Evolutionary conservation across 148 eudicot genomes (phyloP), one percentile per base, ranked within the genome.

Genomic region (Rhododendron simsii): DNA sequence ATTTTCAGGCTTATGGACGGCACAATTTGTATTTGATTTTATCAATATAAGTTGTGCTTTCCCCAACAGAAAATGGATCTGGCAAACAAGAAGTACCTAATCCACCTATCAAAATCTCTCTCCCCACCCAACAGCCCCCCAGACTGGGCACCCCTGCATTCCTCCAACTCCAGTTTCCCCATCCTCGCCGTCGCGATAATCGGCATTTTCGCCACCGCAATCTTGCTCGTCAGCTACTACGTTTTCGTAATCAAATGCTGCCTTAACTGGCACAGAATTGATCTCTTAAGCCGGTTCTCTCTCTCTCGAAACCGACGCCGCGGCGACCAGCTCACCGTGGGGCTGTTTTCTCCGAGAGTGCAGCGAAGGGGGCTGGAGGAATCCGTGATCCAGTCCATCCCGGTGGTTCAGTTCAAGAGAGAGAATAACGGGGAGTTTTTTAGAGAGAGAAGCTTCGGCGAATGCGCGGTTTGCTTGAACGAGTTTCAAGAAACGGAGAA

Each of bases 161-260:
- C 91, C 13, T 79, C 92, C 14, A 90, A 87, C 78, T 80, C 87
- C 9, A 89, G 93, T 79, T 93, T 95, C 83, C 98, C 99, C 0
- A 94, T 96, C 26, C 91, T 96, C 1, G 96, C 94, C 12, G 87
- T 96, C 7, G 99, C 99, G 55, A 88, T 94, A 3, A 91, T 96
- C 7, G 96, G 96, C 71, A 95, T 96, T 16, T 78, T 95, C 26
- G 92, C 94, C 65, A 95, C 95, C 2, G 98, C 91, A 44, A 87
- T 96, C 86, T 84, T 95, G 65, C 91, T 96, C 1, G 82, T 96
- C 15, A 86, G 90, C 83, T 95, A 95, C 93, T 96, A 95, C 90
- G 85, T 95, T 16, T 95, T 95, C 48, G 98, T 96, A 80, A 96
- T 95, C 90, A 95, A 94, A 81, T 96, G 98, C 84, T 95, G 98